Evolutionary conservation across 169 alveolate species (phyloP), one percentile per base, ranked within the genome.

Genomic region (Cryptosporidium andersoni): DNA sequence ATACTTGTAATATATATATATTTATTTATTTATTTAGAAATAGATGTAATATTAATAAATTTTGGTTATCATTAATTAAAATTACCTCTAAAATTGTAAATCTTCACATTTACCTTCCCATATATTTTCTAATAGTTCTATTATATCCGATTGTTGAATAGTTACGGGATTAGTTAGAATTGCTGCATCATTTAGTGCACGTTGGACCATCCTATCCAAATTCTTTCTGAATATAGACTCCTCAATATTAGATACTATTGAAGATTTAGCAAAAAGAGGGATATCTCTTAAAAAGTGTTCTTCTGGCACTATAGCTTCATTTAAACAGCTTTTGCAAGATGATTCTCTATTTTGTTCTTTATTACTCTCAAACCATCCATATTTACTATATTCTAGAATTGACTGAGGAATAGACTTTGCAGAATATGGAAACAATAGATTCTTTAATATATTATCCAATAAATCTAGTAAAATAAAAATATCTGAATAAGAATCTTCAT

Each of bases 101-200:
- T 49, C 56, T 49, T 12, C 56, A 49, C 11, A 49, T 49, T 49
- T 12, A 49, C 56, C 65, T 11, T 52, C 48, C 85, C 85, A 74
- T 4, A 16, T n/a, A 51, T 74, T 42, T 9, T 34, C 36, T 12
- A 74, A 42, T 43, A 74, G n/a, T 2, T 9, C 58, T 9, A 12
- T 8, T 43, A 74, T n/a, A 34, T 74, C 74, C n/a, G 42, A 55
- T 3, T 42, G 25, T 47, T 25, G 9, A 11, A 74, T 42, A 12
- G 11, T n/a, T 2, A 58, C 74, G 36, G 85, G 85, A 74, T 74
- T 74, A 14, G 66, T 58, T 3, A 8, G 58, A 8, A 74, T 74
- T n/a, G 85, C 66, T 11, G n/a, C 56, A 58, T 74, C 85, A n/a
- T 60, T 74, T 11, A 74, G 7, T 16, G 85, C 66, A 12, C 85